A percentile compares a stretch with the other conserved stretches of the same genome.
Conservation (phyloP, 192 early-diverging fungal genomes). For the Podila horticola region DNA sequence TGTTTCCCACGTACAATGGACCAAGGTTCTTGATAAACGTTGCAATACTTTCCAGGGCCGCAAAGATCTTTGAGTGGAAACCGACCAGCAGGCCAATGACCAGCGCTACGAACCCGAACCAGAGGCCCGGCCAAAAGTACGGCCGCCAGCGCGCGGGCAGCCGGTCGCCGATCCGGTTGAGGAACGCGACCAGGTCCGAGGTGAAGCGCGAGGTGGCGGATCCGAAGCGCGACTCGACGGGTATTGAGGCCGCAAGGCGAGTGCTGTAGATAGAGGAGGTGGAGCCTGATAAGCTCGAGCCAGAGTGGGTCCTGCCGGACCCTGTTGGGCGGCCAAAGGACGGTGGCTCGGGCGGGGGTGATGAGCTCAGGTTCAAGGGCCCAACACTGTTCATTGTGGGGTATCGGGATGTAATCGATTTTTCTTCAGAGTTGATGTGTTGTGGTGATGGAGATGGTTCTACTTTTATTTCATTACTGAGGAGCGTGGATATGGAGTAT, state of each 20-base stretch:
- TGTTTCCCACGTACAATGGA: conserved; percentile 32
- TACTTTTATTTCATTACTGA: too few species aligned
- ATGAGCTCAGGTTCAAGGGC: conserved; percentile 2
- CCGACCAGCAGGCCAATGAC: conserved; percentile 39
- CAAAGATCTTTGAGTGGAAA: conserved; percentile 54
- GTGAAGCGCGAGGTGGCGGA: conserved; percentile 16
- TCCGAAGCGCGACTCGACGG: background rate
- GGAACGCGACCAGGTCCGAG: background rate
- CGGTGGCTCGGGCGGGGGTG: background rate
- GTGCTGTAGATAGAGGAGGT: background rate
- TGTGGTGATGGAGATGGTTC: too few species aligned
- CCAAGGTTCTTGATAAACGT: conserved; percentile 53
- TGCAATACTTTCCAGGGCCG: conserved; percentile 47
- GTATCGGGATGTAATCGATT: background rate
- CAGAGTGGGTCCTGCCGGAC: background rate
- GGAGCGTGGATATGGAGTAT: too few species aligned
- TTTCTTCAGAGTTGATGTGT: too few species aligned
- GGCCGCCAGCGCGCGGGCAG: conserved; percentile 15
- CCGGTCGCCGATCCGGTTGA: conserved; percentile 5
- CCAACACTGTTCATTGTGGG: background rate
- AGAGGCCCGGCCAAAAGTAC: conserved; percentile 39
- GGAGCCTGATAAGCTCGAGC: conserved; percentile 7
- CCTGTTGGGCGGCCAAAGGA: background rate
- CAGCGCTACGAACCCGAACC: conserved; percentile 31
- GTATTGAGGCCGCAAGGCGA: background rate